A percentile compares a stretch with the other conserved stretches of the same genome.
Evolutionary conservation across 495 filamentous ascomycete genomes (phyloP).

Genomic region (Talaromyces thailandensis): DNA sequence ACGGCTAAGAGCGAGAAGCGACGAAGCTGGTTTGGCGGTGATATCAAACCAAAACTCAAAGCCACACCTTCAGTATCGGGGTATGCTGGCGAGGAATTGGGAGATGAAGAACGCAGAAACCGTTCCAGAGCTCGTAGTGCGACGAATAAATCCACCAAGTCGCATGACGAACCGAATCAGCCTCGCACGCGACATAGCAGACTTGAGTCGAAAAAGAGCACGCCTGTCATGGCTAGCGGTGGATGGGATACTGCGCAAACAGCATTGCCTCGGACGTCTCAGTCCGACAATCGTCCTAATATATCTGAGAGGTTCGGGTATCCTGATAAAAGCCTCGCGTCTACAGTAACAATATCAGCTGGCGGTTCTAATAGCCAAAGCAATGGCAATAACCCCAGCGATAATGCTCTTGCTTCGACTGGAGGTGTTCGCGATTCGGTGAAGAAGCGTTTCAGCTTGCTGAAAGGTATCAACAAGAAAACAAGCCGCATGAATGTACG

Average conservation of each 20-base stretch:
- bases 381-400: constrained; percentile 5
- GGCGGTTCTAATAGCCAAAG: constrained; percentile 3
- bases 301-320: constrained; percentile 4
- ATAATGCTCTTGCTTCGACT: constrained; percentile 6
- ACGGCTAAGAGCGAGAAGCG: constrained; percentile 28
- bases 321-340: background rate
- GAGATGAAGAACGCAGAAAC: constrained; percentile 17
- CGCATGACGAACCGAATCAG: constrained; percentile 14
- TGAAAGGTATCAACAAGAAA: constrained; percentile 38
- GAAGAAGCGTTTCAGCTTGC: constrained; percentile 36
- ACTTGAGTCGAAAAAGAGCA: constrained; percentile 8
- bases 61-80: constrained; percentile 26
- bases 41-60: constrained; percentile 20
- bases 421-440: constrained; percentile 35
- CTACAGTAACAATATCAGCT: background rate
- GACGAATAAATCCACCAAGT: constrained; percentile 14
- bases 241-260: constrained; percentile 4
- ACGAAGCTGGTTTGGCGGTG: constrained; percentile 33
- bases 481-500: constrained; percentile 34
- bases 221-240: background rate
- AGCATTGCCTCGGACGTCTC: constrained; percentile 6
- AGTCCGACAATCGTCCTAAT: constrained; percentile 5
- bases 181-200: constrained; percentile 1
- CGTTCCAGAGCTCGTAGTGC: constrained; percentile 3
- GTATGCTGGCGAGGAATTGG: constrained; percentile 20